Conservation (phyloP, 306 rosid species). For the Vigna angularis region DNA sequence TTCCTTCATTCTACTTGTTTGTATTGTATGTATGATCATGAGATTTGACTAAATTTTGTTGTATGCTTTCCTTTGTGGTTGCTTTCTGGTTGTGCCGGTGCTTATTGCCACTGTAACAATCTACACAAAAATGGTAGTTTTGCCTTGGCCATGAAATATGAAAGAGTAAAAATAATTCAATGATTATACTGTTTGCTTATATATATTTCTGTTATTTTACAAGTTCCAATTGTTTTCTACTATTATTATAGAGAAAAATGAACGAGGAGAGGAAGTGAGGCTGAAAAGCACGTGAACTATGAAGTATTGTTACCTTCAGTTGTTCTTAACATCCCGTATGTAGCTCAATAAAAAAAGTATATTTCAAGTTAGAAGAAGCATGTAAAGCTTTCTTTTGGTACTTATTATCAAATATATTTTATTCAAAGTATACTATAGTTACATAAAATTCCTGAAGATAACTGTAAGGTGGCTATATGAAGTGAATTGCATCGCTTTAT, state of each 20-base stretch:
- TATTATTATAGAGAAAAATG: conserved; percentile 1
- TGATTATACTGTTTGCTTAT: no score
- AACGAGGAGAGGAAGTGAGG: conserved; percentile 11
- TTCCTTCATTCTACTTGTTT: conserved; percentile 16
- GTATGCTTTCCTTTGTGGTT: no score
- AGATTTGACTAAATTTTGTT: no score
- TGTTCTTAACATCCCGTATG: not conserved
- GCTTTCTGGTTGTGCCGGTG: no score
- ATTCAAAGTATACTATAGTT: no score
- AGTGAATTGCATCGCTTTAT: conserved; percentile 8
- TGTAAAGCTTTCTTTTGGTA: not conserved
- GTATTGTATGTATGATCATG: no score
- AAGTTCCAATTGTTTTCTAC: conserved; percentile 11
- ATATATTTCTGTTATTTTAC: no score
- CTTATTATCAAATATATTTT: conserved; percentile 9
- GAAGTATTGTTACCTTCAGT: conserved; percentile 21
- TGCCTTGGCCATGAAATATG: no score
- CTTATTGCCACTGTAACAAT: no score
- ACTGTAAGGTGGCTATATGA: conserved; percentile 33
- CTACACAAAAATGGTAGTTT: no score
- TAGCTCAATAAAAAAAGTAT: not conserved
- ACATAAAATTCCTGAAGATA: not conserved
- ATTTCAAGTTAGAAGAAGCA: conserved; percentile 8
- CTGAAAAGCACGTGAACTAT: not conserved
- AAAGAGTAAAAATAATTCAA: no score